Evolutionary conservation across 352 stramenopile species (phyloP), one percentile per base, ranked within the genome.

Genomic region (Peronosclerospora sorghi): DNA sequence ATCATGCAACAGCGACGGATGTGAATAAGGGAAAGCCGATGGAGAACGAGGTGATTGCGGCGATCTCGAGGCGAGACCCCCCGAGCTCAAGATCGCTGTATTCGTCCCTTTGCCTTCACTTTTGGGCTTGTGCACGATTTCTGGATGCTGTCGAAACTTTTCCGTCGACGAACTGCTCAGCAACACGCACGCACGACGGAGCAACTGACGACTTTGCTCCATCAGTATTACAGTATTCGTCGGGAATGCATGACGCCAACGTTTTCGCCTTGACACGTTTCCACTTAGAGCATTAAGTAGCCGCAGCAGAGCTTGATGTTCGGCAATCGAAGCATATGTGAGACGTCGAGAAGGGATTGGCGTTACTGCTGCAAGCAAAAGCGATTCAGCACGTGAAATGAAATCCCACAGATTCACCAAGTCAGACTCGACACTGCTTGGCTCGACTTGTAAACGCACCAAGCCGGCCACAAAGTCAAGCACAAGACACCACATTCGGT

Each of bases 401-500:
- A 86, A 82, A 30, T 74, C 63, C 70, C 70, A 86, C 24, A 83
- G 54, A 7, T 45, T 59, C 2, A 23, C 29, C n/a, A 53, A 35
- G 10, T 50, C 29, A 32, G 45, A 35, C 1, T 49, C 51, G 32
- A 51, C 8, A 18, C 17, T 30, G 32, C 17, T 50, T 15, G 17
- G 2, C 14, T 48, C 32, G 15, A 18, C n/a, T 7, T 67, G 43
- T 7, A 79, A 23, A 44, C 61, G 62, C 7, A 79, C 18, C 32
- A 79, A 53, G 4, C 64, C 64, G 18, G 49, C 37, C 0, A 65
- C 62, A 42, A 79, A 72, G 27, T 70, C 49, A 12, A 86, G 50
- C 17, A 73, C 57, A 28, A 57, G 49, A 24, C 73, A 86, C 73
- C 73, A 86, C 57, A 73, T 69, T n/a, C 53, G 48, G 28, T 86